Conservation (phyloP, 495 filamentous ascomycete genomes). For the Umbilicaria muhlenbergii region DNA sequence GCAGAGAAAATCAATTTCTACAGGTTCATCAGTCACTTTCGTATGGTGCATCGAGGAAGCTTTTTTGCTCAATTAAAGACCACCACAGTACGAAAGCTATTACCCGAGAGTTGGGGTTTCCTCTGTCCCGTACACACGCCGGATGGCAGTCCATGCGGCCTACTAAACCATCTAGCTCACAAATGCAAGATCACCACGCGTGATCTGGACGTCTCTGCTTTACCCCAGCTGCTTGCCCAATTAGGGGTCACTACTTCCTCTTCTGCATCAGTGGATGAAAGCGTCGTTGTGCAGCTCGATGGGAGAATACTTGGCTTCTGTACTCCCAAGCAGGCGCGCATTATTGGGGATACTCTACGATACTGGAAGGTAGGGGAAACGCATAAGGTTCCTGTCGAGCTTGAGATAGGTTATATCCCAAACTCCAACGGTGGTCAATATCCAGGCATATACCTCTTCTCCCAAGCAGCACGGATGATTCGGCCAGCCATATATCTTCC, state of each 20-base stretch:
- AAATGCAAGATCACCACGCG: constrained; percentile 80
- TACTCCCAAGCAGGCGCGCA: constrained; percentile 59
- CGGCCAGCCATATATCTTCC: constrained; percentile 86
- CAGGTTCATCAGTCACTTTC: constrained; percentile 97
- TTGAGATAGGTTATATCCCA: constrained; percentile 87
- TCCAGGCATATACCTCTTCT: constrained; percentile 89
- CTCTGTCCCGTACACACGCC: constrained; percentile 95
- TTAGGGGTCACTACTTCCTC: constrained; percentile 61
- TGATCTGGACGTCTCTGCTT: constrained; percentile 48
- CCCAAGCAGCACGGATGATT: constrained; percentile 69
- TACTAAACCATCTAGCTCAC: constrained; percentile 90
- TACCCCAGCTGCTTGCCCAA: constrained; percentile 56
- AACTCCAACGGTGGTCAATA: constrained; percentile 79
- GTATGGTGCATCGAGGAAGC: constrained; percentile 96
- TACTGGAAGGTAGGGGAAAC: constrained; percentile 90
- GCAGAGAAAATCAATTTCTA: constrained; percentile 99
- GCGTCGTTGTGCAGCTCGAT: constrained; percentile 76
- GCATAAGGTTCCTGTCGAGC: constrained; percentile 66
- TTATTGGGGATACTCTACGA: constrained; percentile 68
- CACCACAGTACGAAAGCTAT: constrained; percentile 83
- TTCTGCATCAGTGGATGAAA: constrained; percentile 60
- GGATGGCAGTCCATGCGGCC: constrained; percentile 85
- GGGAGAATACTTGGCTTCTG: constrained; percentile 84
- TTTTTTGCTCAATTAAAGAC: constrained; percentile 98
- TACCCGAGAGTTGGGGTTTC: constrained; percentile 97